Percentiles rank a stretch among this genome's conserved stretches.
These are phyloP conservation scores for Diversispora epigaea DNA, from an alignment of 192 early-diverging fungal species.

Conservation along the genomic window DNA sequence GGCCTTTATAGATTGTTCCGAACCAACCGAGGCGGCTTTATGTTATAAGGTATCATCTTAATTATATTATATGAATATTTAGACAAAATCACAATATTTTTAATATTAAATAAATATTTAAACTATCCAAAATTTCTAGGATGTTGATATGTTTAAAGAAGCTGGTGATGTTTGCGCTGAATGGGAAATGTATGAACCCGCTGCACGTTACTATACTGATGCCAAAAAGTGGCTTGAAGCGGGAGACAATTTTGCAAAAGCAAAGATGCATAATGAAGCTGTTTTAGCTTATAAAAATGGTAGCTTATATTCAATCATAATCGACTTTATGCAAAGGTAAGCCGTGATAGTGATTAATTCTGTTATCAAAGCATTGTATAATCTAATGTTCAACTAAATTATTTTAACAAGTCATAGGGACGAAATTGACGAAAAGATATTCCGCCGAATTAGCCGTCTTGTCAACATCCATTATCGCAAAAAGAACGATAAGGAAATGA, in stretches of 20 bases:
- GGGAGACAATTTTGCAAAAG: not conserved
- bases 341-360: not conserved
- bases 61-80: not conserved
- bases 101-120: not conserved
- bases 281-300: conserved; percentile 3
- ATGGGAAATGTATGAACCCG: conserved; percentile 8
- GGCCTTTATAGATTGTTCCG: conserved; percentile 1
- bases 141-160: conserved; percentile 14
- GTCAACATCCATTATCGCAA: conserved; percentile 4
- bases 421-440: not conserved
- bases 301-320: not conserved
- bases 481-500: conserved; percentile 4
- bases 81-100: not conserved
- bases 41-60: conserved; percentile 18
- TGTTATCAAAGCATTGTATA: no score
- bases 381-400: not conserved
- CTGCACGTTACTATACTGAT: not conserved
- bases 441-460: not conserved
- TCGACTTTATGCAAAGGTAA: conserved; percentile 21
- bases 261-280: conserved; percentile 1
- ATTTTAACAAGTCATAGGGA: not conserved
- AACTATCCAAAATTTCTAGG: not conserved
- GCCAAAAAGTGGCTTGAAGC: not conserved
- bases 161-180: not conserved
- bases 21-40: not conserved